Evolutionary conservation across 176 grass and related monocot species (phyloP).

Genomic region (Oryza meridionalis): DNA sequence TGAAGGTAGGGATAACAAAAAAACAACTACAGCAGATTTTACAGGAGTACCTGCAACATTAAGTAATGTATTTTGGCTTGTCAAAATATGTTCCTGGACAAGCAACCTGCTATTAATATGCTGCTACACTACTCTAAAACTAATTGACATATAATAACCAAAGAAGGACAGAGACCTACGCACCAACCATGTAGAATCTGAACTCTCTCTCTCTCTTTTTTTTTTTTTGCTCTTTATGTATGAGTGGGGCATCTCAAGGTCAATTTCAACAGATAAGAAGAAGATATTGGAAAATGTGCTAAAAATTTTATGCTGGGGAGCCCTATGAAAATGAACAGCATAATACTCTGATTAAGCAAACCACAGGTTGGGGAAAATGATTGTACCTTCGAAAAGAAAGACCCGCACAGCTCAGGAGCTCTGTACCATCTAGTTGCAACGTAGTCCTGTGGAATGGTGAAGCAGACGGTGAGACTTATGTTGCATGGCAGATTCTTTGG

Average conservation of each 20-base stretch:
- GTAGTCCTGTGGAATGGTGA: slow-evolving; percentile 72
- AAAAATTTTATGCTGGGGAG: neutral
- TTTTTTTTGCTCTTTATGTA: too few relatives aligned
- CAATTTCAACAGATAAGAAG: neutral
- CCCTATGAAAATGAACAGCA: neutral
- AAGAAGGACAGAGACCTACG: slow-evolving; percentile 1
- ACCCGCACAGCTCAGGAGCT: slow-evolving; percentile 93
- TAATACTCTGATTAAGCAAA: slow-evolving; percentile 18
- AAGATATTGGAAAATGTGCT: neutral
- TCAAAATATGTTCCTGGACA: slow-evolving; percentile 43
- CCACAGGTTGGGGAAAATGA: slow-evolving; percentile 23
- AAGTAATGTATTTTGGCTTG: slow-evolving; percentile 41
- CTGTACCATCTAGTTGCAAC: slow-evolving; percentile 99
- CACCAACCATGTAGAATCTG: neutral
- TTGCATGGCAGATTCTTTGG: slow-evolving; percentile 2
- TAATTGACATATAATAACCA: neutral
- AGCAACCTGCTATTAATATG: slow-evolving; percentile 37
- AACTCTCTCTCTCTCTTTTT: too few relatives aligned
- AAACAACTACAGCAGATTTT: slow-evolving; percentile 34
- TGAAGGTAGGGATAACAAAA: neutral
- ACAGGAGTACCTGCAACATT: slow-evolving; percentile 19
- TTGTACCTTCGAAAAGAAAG: slow-evolving; percentile 92
- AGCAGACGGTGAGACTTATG: slow-evolving; percentile 26
- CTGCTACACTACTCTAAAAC: neutral
- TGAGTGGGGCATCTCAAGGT: neutral